phyloP scores from a whole-genome alignment of 768 basidiomycete genomes.

The Coprinopsis strossmayeri region DNA sequence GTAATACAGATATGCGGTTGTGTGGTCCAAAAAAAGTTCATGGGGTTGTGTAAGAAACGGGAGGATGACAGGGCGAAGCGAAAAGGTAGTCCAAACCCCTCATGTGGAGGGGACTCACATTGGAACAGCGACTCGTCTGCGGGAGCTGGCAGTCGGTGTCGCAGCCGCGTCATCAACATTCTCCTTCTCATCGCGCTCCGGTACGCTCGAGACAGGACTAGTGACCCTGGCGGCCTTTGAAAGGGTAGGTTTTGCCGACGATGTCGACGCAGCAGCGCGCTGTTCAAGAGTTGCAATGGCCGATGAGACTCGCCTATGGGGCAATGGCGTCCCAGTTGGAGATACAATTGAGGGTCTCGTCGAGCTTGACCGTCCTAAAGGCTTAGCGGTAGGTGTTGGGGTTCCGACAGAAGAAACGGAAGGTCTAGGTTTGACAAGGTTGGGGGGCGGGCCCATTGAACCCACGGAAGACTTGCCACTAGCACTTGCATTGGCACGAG shows the following conservation, averaged over 20 bases:
- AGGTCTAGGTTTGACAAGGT: constrained; percentile 25
- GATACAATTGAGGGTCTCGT: constrained; percentile 17
- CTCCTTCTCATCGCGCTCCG: constrained; percentile 54
- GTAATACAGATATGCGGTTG: too few relatives aligned
- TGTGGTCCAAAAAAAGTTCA: too few relatives aligned
- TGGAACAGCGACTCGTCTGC: constrained; percentile 20
- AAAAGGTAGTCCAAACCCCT: too few relatives aligned
- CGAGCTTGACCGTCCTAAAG: constrained; percentile 29
- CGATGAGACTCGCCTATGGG: constrained; percentile 29
- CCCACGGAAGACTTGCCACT: constrained; percentile 25
- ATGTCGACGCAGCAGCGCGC: background rate
- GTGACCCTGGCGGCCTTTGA: constrained; percentile 13
- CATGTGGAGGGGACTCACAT: constrained; percentile 4
- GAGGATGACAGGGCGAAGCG: background rate
- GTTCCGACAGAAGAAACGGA: constrained; percentile 31
- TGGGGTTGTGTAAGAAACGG: too few relatives aligned
- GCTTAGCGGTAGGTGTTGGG: constrained; percentile 35
- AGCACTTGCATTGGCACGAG: constrained; percentile 18
- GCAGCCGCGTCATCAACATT: constrained; percentile 33
- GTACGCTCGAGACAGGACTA: constrained; percentile 31
- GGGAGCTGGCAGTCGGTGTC: constrained; percentile 9
- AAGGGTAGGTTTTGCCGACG: background rate
- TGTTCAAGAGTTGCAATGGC: constrained; percentile 14
- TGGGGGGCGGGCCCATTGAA: constrained; percentile 41
- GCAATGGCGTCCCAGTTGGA: constrained; percentile 24